phyloP scores from a whole-genome alignment of 805 yeast genomes.

The Nakazawaea peltata region DNA sequence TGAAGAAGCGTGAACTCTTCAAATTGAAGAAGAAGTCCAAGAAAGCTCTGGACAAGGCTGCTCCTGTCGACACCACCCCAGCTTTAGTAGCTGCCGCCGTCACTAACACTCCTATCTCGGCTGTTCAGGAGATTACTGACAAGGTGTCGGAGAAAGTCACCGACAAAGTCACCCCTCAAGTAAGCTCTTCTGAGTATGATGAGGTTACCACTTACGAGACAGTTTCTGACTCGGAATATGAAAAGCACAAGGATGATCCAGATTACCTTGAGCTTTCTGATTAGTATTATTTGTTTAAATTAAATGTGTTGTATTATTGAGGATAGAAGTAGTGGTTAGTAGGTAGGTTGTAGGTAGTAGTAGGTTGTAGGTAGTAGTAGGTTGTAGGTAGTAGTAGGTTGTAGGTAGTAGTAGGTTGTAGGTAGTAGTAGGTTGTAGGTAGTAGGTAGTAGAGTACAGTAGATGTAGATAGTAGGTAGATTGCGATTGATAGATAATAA shows the following conservation, averaged over 20 bases:
- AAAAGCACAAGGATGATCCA: constrained; percentile 36
- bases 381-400: no score
- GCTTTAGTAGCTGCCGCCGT: constrained; percentile 9
- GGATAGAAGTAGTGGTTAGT: no score
- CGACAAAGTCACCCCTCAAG: neutral
- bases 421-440: no score
- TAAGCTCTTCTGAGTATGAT: constrained; percentile 14
- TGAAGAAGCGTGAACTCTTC: constrained; percentile 11
- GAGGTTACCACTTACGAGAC: constrained; percentile 37
- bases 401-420: no score
- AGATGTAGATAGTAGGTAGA: no score
- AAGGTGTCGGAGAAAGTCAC: neutral
- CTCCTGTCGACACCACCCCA: constrained; percentile 1
- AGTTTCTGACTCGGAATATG: constrained; percentile 38
- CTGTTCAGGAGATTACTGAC: no score
- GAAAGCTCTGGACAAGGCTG: neutral
- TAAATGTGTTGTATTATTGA: neutral
- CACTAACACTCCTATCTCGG: constrained; percentile 2
- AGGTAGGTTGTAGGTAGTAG: no score
- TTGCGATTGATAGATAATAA: no score
- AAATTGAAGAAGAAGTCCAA: constrained; percentile 12
- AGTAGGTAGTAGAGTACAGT: no score
- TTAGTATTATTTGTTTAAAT: neutral
- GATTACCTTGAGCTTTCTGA: constrained; percentile 31
- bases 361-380: no score